These are phyloP conservation scores for Boletellus deceptivus DNA, from an alignment of 1,284 basidiomycete genomes.

Conservation along the genomic window DNA sequence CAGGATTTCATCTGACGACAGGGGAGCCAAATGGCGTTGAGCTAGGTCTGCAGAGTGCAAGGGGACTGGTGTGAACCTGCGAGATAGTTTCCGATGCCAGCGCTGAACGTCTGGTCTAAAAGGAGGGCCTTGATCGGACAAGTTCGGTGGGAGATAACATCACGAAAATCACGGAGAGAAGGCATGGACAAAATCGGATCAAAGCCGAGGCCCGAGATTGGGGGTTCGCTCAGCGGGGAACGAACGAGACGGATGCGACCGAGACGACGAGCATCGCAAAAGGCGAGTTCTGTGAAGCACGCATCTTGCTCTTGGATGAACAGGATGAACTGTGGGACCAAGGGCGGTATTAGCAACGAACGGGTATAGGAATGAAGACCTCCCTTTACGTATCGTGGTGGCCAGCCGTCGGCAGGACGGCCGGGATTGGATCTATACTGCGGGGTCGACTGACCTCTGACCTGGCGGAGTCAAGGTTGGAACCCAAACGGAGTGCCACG, in stretches of 20 bases:
- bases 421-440: conserved; percentile 46
- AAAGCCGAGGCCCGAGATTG: conserved; percentile 72
- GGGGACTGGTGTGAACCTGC: conserved; percentile 47
- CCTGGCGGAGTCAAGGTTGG: conserved; percentile 35
- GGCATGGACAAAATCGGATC: conserved; percentile 80
- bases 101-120: conserved; percentile 79
- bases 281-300: conserved; percentile 46
- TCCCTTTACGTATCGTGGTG: conserved; percentile 28
- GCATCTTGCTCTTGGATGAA: conserved; percentile 43
- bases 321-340: conserved; percentile 54
- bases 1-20: conserved; percentile 64
- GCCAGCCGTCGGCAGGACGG: conserved; percentile 60
- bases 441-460: conserved; percentile 61
- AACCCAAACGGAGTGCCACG: background rate
- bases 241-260: conserved; percentile 45
- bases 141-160: conserved; percentile 51
- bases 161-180: conserved; percentile 32
- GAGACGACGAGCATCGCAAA: conserved; percentile 51
- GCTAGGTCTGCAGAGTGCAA: background rate
- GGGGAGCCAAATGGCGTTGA: background rate
- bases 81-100: conserved; percentile 85
- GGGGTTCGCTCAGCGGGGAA: conserved; percentile 61
- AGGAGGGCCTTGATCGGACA: conserved; percentile 79
- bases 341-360: background rate
- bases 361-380: background rate